A percentile compares a stretch with the other conserved stretches of the same genome.
Conservation (phyloP, 768 basidiomycete species). For the Phlegmacium glaucopus region DNA sequence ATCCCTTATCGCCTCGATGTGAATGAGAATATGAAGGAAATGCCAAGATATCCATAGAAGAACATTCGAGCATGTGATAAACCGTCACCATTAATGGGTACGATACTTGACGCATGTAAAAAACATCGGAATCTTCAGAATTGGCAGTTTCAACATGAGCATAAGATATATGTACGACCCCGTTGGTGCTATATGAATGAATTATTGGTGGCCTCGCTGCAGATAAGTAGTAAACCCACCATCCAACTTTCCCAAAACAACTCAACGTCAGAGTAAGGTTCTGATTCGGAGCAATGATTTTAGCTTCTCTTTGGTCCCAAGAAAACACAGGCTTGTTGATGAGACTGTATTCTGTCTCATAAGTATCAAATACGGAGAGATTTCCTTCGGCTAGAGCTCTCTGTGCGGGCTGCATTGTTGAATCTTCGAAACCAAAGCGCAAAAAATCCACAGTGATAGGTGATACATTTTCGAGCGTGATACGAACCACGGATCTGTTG, state of each 20-base stretch:
- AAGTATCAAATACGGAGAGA: constrained; percentile 78
- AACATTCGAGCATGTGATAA: constrained; percentile 91
- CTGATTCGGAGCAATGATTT: constrained; percentile 63
- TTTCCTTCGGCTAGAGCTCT: constrained; percentile 77
- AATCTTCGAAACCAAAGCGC: constrained; percentile 86
- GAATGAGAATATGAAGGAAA: constrained; percentile 40
- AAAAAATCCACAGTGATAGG: constrained; percentile 80
- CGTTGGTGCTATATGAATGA: constrained; percentile 56
- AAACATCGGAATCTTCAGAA: constrained; percentile 43
- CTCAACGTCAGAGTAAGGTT: constrained; percentile 63
- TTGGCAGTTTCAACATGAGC: constrained; percentile 55
- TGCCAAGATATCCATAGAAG: constrained; percentile 77
- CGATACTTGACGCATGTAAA: constrained; percentile 83
- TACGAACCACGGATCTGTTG: constrained; percentile 72
- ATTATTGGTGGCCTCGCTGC: background rate
- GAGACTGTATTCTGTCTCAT: constrained; percentile 86
- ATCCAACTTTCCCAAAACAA: constrained; percentile 89
- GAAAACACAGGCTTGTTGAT: constrained; percentile 76
- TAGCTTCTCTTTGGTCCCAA: constrained; percentile 56
- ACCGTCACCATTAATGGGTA: constrained; percentile 93
- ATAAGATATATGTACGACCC: constrained; percentile 82
- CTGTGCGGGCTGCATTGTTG: constrained; percentile 74
- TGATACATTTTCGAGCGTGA: constrained; percentile 91
- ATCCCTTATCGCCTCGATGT: constrained; percentile 19
- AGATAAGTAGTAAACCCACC: constrained; percentile 53